Evolutionary conservation across 1,284 basidiomycete genomes (phyloP).

Genomic region (Xerocomus nothofagi): DNA sequence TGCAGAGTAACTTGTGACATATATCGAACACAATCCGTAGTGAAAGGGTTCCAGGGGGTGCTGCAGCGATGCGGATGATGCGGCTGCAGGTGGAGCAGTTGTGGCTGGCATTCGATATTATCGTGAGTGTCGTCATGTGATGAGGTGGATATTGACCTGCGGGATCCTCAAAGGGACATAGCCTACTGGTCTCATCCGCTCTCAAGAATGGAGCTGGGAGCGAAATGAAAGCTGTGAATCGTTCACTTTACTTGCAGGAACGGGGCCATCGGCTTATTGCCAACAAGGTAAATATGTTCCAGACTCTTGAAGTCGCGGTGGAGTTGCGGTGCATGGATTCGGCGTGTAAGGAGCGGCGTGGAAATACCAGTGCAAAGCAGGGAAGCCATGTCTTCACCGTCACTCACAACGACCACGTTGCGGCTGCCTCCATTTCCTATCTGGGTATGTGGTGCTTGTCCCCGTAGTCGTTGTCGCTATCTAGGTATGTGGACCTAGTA

Average conservation of each 20-base stretch:
- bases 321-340: constrained; percentile 13
- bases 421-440: background rate
- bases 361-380: constrained; percentile 6
- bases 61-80: constrained; percentile 3
- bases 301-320: constrained; percentile 5
- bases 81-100: background rate
- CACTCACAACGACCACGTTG: background rate
- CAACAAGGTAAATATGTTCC: background rate
- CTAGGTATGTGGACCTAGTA: background rate
- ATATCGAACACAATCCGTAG: background rate
- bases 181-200: too few relatives aligned
- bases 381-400: background rate
- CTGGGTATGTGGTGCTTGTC: background rate
- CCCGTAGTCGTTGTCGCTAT: background rate
- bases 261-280: constrained; percentile 6
- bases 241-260: constrained; percentile 5
- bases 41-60: constrained; percentile 6
- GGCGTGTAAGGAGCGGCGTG: constrained; percentile 8
- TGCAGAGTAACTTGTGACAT: background rate
- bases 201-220: background rate
- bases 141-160: background rate
- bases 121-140: background rate
- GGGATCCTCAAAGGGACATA: constrained; percentile 13
- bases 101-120: constrained; percentile 4
- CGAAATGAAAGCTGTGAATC: constrained; percentile 5